Percentiles rank a stretch among this genome's conserved stretches.
phyloP scores from a whole-genome alignment of 148 eudicot species.

The Rhododendron vialii region DNA sequence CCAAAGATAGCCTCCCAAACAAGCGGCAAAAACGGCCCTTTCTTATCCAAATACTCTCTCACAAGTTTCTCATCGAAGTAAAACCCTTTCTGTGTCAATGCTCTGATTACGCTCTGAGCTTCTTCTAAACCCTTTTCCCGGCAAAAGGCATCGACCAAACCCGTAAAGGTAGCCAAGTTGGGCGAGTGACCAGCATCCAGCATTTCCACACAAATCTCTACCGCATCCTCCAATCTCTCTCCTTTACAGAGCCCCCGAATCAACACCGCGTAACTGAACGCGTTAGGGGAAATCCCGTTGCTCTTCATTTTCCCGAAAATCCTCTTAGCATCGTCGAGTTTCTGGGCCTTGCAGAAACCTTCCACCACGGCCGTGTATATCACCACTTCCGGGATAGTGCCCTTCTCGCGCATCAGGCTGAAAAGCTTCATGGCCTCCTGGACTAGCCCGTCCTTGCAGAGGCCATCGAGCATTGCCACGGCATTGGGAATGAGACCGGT shows the following conservation, averaged over 20 bases:
- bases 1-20: constrained; percentile 92
- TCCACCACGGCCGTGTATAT: constrained; percentile 91
- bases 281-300: constrained; percentile 69
- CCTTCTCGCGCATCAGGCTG: constrained; percentile 83
- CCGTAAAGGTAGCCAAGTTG: constrained; percentile 55
- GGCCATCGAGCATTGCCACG: constrained; percentile 89
- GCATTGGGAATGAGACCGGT: constrained; percentile 86
- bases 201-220: constrained; percentile 59
- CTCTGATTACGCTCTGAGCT: constrained; percentile 34
- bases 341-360: constrained; percentile 81
- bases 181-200: constrained; percentile 81
- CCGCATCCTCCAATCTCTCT: constrained; percentile 68
- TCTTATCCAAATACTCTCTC: constrained; percentile 63
- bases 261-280: constrained; percentile 62
- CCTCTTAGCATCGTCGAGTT: constrained; percentile 68
- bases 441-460: constrained; percentile 84
- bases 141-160: constrained; percentile 67
- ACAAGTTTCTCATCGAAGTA: constrained; percentile 65
- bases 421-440: constrained; percentile 94
- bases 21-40: constrained; percentile 54
- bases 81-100: constrained; percentile 60
- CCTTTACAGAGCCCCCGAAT: constrained; percentile 54
- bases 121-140: constrained; percentile 81
- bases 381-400: constrained; percentile 83
- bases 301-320: constrained; percentile 82